These are phyloP conservation scores for Ciborinia camelliae DNA, from an alignment of 2,329 filamentous ascomycete species.

Conservation along the genomic window DNA sequence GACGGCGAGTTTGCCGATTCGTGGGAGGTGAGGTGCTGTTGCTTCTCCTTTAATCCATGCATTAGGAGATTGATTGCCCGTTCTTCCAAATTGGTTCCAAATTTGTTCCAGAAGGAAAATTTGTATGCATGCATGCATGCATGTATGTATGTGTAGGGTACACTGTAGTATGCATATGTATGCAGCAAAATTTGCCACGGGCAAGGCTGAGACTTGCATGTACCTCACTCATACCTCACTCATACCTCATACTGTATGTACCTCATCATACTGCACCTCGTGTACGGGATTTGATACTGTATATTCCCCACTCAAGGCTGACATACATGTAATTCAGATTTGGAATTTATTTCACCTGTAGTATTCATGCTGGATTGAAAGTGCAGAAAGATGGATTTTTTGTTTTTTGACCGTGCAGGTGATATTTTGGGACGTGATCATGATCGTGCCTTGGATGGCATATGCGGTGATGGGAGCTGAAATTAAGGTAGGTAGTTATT, in stretches of 20 bases:
- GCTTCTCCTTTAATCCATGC: no score
- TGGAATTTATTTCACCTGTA: no score
- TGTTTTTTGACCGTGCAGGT: background rate
- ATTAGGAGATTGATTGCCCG: no score
- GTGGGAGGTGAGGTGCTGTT: no score
- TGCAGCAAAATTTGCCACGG: background rate
- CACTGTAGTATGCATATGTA: background rate
- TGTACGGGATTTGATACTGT: background rate
- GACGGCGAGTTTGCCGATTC: background rate
- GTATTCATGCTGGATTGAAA: background rate
- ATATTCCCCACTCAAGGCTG: background rate
- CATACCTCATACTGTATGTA: no score
- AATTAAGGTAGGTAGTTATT: background rate
- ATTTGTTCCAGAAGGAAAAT: background rate
- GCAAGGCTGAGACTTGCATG: background rate
- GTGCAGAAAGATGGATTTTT: background rate
- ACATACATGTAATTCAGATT: background rate
- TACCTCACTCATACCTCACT: background rate
- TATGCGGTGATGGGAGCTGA: background rate
- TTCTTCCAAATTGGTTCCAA: no score
- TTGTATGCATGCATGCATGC: background rate
- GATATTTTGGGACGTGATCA: background rate
- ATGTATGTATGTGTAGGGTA: no score
- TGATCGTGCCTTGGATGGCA: background rate
- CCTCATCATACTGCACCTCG: no score